Base-by-base conservation (phyloP, 345 rosid species). In the Orychophragmus violaceus region DNA sequence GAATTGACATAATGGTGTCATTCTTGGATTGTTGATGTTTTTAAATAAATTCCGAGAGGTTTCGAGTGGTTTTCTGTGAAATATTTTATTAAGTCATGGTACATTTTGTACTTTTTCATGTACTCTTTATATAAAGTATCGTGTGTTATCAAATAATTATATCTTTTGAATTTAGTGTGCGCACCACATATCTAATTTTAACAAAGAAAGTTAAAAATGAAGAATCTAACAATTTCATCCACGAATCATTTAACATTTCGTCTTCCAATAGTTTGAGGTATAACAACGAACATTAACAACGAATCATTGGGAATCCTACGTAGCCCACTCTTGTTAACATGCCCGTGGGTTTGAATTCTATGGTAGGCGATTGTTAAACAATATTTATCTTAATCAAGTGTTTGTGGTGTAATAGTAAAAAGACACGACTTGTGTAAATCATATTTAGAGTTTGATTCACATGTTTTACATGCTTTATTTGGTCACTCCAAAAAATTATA, bases 1-100 rank as follows among this genome's bases (percentile, higher is more conserved):
- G 60, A 37, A 22, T 39, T 50, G 71, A 65, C 71, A 66, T 59
- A 60, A 74, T 74, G 74, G 69, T 61, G 69, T 74, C 77, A 67
- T 74, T 30, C n/a, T 39, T 67, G 16, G 56, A 59, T 44, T 56
- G 58, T 63, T 49, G 23, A 13, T 64, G 71, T 57, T 53, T 55
- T 35, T 49, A 66, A 29, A 60, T 60, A 37, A 24, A 49, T 66
- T 14, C 8, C 17, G 28, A 30, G 61, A 64, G 29, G 27, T 21
- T 45, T 73, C 62, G 41, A 65, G 67, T 50, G 61, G 13, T 59
- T 52, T 24, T 61, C 33, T 42, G 18, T 44, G 33, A 48, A 59
- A 44, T 60, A 45, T 65, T 58, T n/a, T n/a, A n/a, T n/a, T 17
- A 53, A 72, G 36, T 7, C 66, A 17, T 58, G 61, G 37, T 59